Percentiles rank a stretch among this genome's conserved stretches.
Conservation (phyloP, 2,329 filamentous ascomycete genomes). For the Ceratocystis harringtonii region DNA sequence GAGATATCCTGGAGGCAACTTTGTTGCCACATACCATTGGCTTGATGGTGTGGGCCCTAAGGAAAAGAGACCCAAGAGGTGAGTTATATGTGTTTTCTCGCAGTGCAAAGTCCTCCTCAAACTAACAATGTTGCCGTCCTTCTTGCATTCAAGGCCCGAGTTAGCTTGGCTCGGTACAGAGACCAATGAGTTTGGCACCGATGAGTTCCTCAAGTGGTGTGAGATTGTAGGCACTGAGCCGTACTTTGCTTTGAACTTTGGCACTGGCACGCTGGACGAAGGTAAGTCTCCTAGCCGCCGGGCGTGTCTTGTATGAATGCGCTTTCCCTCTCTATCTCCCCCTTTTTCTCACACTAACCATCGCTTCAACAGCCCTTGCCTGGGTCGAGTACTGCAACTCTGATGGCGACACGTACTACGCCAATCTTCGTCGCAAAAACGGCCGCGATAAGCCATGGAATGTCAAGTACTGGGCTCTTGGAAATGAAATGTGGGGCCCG, state of each 20-base stretch:
- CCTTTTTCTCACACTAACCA: background rate
- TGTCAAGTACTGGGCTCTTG: constrained; percentile 73
- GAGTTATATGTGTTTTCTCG: constrained; percentile 10
- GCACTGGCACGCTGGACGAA: constrained; percentile 46
- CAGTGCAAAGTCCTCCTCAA: background rate
- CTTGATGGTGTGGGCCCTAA: constrained; percentile 62
- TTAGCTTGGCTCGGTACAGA: constrained; percentile 67
- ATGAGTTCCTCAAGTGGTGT: constrained; percentile 78
- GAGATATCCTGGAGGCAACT: constrained; percentile 72
- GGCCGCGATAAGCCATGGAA: constrained; percentile 64
- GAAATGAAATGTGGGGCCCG: constrained; percentile 57
- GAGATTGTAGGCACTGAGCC: constrained; percentile 58
- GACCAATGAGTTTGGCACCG: constrained; percentile 66
- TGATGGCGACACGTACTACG: constrained; percentile 62
- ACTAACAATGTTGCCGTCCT: background rate
- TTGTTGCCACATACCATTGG: constrained; percentile 76
- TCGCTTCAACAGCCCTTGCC: constrained; percentile 34
- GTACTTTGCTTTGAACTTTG: constrained; percentile 68
- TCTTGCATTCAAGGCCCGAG: constrained; percentile 41
- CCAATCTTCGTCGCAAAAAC: constrained; percentile 62
- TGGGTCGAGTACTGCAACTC: constrained; percentile 85
- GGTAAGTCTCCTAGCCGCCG: constrained; percentile 19
- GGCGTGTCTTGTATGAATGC: background rate
- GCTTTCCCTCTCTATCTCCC: background rate
- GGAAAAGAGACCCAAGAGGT: constrained; percentile 45